These are phyloP conservation scores for Daldinia sp. DNA, from an alignment of 2,329 filamentous ascomycete species.

Conservation along the genomic window DNA sequence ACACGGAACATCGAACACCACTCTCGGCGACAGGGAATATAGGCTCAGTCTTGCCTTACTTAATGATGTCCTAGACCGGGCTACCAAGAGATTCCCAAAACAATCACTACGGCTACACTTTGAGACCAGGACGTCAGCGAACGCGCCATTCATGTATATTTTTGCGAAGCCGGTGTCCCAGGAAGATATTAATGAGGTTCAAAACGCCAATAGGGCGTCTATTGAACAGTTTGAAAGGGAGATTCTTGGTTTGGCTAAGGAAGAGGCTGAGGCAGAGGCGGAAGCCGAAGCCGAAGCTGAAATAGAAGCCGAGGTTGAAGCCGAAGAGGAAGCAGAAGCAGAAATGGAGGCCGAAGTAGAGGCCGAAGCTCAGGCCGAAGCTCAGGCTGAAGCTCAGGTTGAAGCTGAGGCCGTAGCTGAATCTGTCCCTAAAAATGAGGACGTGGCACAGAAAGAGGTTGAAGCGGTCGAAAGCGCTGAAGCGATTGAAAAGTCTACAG, in stretches of 20 bases:
- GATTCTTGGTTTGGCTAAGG: slow-evolving; percentile 64
- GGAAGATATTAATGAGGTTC: slow-evolving; percentile 78
- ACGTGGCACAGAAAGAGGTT: background rate
- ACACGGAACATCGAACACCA: slow-evolving; percentile 77
- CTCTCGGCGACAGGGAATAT: slow-evolving; percentile 86
- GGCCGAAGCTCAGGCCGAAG: slow-evolving; percentile 37
- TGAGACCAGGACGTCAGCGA: slow-evolving; percentile 73
- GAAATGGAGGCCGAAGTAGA: background rate
- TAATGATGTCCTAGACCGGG: slow-evolving; percentile 82
- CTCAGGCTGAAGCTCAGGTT: slow-evolving; percentile 28
- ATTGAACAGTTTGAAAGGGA: slow-evolving; percentile 76
- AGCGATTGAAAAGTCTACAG: slow-evolving; percentile 38
- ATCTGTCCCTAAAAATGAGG: background rate
- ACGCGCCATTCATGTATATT: slow-evolving; percentile 81
- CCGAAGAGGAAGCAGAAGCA: background rate
- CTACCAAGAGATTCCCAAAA: slow-evolving; percentile 79
- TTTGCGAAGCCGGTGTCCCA: slow-evolving; percentile 87
- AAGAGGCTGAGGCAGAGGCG: slow-evolving; percentile 46
- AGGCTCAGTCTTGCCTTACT: slow-evolving; percentile 81
- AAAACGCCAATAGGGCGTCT: slow-evolving; percentile 72
- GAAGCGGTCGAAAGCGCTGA: slow-evolving; percentile 17
- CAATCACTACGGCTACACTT: slow-evolving; percentile 83
- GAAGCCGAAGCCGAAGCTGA: slow-evolving; percentile 43
- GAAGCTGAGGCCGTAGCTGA: slow-evolving; percentile 7
- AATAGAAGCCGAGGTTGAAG: slow-evolving; percentile 19